Evolutionary conservation across 148 eudicot species (phyloP), one percentile per base, ranked within the genome.

Genomic region (Rheum nobile): DNA sequence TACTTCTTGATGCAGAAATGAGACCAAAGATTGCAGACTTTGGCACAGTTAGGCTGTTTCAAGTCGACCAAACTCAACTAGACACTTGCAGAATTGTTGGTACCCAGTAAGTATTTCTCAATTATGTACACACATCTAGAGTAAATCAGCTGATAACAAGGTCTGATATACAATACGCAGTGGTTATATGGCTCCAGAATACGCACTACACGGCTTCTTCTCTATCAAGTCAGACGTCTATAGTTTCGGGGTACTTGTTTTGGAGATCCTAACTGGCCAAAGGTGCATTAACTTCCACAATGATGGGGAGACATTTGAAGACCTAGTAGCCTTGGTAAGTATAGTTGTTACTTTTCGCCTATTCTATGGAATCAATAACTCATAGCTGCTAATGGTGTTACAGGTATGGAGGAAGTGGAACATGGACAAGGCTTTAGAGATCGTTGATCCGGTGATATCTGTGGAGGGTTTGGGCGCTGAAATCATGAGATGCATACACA

Each of bases 151-250:
- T 61, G 68, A 67, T 31, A 19, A 67, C 8, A 34, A 31, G 71
- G 8, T 67, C 42, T 0, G 3, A 16, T 65, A 22, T 31, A 14
- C 29, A 71, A 71, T 38, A 41, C 75, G 69, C 79, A 87, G 90
- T 75, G 93, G 90, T 2, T 89, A 87, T 32, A 87, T 86, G 89
- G 76, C 88, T 43, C 88, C 89, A 6, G 89, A 87, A 34, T 89
- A 85, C 71, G 84, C 82, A 67, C 80, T 74, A 71, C 52, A 73
- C 4, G 87, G 86, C 19, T 59, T 28, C 10, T 77, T 87, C 17
- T 87, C 90, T 0, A 72, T 71, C 8, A 89, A 87, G 68, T 77
- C 83, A 1, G 89, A 87, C 75, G 86, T 89, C 5, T 89, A 75
- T 46, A 87, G 93, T 78, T 87, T 85, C 11, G 93, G 87, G 1